Conservation (phyloP, 306 rosid genomes). For the Vachellia pachyceras region DNA sequence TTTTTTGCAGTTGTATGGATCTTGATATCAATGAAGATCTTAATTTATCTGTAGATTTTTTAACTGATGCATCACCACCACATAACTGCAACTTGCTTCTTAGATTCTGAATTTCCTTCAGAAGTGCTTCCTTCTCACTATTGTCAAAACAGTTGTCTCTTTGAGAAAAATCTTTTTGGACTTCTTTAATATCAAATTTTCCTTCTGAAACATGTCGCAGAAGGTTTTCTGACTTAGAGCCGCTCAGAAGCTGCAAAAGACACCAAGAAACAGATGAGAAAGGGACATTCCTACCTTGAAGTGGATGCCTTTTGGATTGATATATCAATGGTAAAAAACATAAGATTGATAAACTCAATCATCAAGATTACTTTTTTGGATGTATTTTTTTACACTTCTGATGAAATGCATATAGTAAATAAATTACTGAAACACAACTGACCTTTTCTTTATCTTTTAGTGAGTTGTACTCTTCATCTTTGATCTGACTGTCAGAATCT, state of each 20-base stretch:
- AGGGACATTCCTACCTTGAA: slow-evolving; percentile 34
- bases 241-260: slow-evolving; percentile 50
- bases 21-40: slow-evolving; percentile 82
- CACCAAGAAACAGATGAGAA: slow-evolving; percentile 33
- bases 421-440: slow-evolving; percentile 2
- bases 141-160: slow-evolving; percentile 51
- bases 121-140: slow-evolving; percentile 86
- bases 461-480: slow-evolving; percentile 36
- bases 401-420: slow-evolving; percentile 14
- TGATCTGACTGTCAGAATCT: slow-evolving; percentile 49
- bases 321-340: background rate
- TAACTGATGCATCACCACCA: slow-evolving; percentile 56
- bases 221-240: slow-evolving; percentile 37
- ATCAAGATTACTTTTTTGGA: too few species aligned
- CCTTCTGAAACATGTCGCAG: slow-evolving; percentile 55
- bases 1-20: slow-evolving; percentile 76
- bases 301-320: background rate
- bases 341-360: too few species aligned
- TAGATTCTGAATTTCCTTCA: slow-evolving; percentile 77
- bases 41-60: slow-evolving; percentile 74
- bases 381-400: too few species aligned
- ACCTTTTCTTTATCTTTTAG: slow-evolving; percentile 47
- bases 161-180: slow-evolving; percentile 54
- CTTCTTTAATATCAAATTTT: slow-evolving; percentile 77
- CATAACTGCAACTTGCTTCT: slow-evolving; percentile 69